Evolutionary conservation across 2,329 filamentous ascomycete species (phyloP), one percentile per base, ranked within the genome.

Genomic region (Bertia moriformis): DNA sequence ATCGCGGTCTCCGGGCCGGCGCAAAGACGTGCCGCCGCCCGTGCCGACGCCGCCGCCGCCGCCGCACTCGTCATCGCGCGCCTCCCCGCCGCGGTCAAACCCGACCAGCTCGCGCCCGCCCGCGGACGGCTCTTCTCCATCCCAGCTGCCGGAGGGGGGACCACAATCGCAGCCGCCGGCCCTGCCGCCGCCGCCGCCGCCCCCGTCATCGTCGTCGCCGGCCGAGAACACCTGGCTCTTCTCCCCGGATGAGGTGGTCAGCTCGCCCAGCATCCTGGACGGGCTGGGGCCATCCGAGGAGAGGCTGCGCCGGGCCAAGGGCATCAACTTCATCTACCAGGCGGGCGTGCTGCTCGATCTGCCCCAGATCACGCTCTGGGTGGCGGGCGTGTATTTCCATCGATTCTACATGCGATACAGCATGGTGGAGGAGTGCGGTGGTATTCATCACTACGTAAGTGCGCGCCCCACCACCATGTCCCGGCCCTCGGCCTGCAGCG

Each of bases 241-340:
- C 56, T 84, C 80, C 13, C 70, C 83, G 36, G 78, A 85, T 37
- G 91, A 98, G 60, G 71, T 93, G 18, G 63, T 74, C 39, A 83
- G 81, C 52, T 83, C 86, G 4, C 91, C 91, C 1, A 91, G 85
- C 39, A 78, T 93, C 42, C 60, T 87, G 13, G 84, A 94, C 48
- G 89, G 89, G 17, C 73, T 96, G 54, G 58, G 75, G 5, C 69
- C 78, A 3, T 73, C 78, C 19, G 79, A 91, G 53, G 91, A 96
- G 62, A 71, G 85, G 44, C 70, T 82, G 46, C 70, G 83, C 42
- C 76, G 91, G 41, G 81, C 83, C 43, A 96, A 96, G 57, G 89
- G 91, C 37, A 81, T 95, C 53, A 93, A 94, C 57, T 98, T 98
- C 61, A 93, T 98, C 51, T 80, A 86, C 45, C 88, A 95, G 58